Evolutionary conservation across 257 asterid species (phyloP), one percentile per base, ranked within the genome.

Genomic region (Henckelia pumila): DNA sequence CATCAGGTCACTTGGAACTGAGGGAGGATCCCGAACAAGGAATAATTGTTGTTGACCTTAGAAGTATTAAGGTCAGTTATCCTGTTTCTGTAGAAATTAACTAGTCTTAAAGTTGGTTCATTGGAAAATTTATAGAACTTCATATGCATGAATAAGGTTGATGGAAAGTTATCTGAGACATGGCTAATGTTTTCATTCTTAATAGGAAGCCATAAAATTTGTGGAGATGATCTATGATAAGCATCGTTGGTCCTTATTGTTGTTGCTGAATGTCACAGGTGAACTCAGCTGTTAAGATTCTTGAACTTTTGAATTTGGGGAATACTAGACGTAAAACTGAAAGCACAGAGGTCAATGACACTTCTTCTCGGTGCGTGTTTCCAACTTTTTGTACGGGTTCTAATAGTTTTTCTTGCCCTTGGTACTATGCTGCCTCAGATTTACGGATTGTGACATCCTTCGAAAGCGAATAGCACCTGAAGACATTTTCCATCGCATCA

Each of bases 1-100:
- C 98, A 67, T 86, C 98, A 24, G 93, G 94, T 50, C 95, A 92
- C 81, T 84, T 92, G 85, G 97, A 92, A 76, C 90, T 89, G 29
- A 84, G 98, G 77, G 98, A 92, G 83, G 96, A 92, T 71, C 98
- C 93, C 30, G 96, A 86, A 77, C 86, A 88, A 78, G 97, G 98
- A 70, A 92, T 92, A 74, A 56, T 79, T 70, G 97, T 92, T 76
- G 90, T 94, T 79, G 98, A 96, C 71, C 95, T 92, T 52, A 80
- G 95, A 82, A 85, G 88, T 67, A 89, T 92, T 75, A 92, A 85
- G 93, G 98, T 86, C 72, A 7, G 65, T 63, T 64, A 67, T 1
- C 59, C 56, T 71, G 69, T 6, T 63, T 69, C 58, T 49, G 58
- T 68, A 44, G 25, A 59, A 70, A 59, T 33, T 69, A 67, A 26